phyloP scores from a whole-genome alignment of 495 filamentous ascomycete species.

The Neurospora tetrasperma region DNA sequence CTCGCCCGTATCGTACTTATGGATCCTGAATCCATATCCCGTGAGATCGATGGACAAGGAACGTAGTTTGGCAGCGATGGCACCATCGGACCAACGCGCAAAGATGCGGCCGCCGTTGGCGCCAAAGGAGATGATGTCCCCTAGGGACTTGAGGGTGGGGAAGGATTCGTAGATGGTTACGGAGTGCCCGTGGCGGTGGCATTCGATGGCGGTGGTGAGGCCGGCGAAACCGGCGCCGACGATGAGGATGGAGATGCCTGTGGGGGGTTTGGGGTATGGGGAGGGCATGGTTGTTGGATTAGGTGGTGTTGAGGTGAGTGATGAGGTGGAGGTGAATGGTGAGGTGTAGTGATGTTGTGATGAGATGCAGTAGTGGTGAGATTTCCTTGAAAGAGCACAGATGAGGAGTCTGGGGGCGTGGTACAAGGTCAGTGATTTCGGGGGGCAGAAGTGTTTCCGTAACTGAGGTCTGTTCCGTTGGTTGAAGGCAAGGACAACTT shows the following conservation, averaged over 20 bases:
- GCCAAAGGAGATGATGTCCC: constrained; percentile 57
- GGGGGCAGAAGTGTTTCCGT: no score
- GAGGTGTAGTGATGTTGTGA: no score
- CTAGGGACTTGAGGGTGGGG: constrained; percentile 45
- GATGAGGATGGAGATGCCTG: constrained; percentile 46
- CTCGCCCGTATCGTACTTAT: constrained; percentile 52
- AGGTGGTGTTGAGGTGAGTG: neutral
- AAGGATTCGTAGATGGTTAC: constrained; percentile 51
- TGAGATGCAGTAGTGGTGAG: no score
- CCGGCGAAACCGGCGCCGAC: constrained; percentile 52
- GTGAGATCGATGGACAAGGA: constrained; percentile 42
- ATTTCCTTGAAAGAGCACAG: no score
- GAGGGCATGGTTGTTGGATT: neutral
- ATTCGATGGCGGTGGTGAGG: constrained; percentile 51
- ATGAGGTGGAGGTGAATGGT: no score
- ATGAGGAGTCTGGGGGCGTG: no score
- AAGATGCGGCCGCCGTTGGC: constrained; percentile 50
- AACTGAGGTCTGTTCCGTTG: no score
- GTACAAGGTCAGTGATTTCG: no score
- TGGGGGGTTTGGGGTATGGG: neutral
- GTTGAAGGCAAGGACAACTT: no score
- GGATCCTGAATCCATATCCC: constrained; percentile 47
- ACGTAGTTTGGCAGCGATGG: constrained; percentile 36
- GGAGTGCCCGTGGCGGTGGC: constrained; percentile 48
- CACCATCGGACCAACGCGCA: constrained; percentile 39